Evolutionary conservation across 495 filamentous ascomycete genomes (phyloP), one percentile per base, ranked within the genome.

Genomic region (Pseudotulostoma volvatum): DNA sequence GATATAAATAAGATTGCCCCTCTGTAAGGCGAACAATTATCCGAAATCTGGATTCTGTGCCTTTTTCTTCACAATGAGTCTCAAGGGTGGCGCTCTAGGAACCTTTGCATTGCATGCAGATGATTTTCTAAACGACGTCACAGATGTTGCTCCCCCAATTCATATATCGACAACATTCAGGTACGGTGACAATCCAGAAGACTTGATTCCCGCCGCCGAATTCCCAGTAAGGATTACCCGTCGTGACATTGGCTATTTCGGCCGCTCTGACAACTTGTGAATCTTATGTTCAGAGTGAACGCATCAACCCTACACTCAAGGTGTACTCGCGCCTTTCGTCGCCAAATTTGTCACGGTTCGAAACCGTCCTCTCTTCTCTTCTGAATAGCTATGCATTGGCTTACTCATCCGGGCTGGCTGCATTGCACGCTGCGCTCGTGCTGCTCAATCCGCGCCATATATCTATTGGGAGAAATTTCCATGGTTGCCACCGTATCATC

Each of bases 141-240:
- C 70, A 31, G 83, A 86, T 51, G 81, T 95, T 28, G 81, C 87
- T 21, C 86, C 87, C 34, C 70, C 86, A 1, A 65, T 95, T 46
- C 87, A 93, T 54, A 68, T 88, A 45, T 79, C 84, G 33, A 92
- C 87, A 11, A 94, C 82, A 8, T 95, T 81, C 60, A 77, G 84
- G 40, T 95, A 94, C 53, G 60, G 71, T 18, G 49, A 59, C 8
- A 64, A 88, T 50, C 83, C 83, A 1, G 63, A 74, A 7, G 47
- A 71, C 1, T 66, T 92, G 31, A 44, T 61, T 20, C 66, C 70
- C 8, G 40, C 48, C 9, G 50, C 50, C 5, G 63, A 73, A 7
- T 19, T 8, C 20, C 11, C 19, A 18, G 35, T 37, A 5, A 11
- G 17, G 15, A 37, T 3, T 5, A 17, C 13, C n/a, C 15, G 20